Base-by-base conservation (phyloP, 192 early-diverging fungal genomes). In the Umbelopsis isabellina region DNA sequence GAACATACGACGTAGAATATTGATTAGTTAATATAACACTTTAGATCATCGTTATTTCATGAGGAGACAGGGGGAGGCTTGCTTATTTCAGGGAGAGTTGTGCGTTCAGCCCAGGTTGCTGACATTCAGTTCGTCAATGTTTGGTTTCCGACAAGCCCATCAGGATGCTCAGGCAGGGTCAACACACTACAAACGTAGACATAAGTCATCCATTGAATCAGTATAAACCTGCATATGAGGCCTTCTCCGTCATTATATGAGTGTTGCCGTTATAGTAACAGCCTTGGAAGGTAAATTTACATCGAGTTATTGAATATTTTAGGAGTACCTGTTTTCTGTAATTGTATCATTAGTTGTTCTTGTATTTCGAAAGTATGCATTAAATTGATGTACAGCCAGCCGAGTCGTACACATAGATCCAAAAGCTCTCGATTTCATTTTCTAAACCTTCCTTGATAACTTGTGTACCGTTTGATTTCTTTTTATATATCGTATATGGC, bases 1-100 rank as follows among this genome's bases (percentile, higher is more conserved):
- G 13, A 8, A 11, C 12, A 3, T 35, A 16, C 15, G 2, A 35
- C 8, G 55, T 15, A 61, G 11, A 33, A 61, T 25, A 13, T 33
- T 61, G 16, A n/a, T 41, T 41, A 9, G 37, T 61, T 61, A 61
- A 61, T 61, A 35, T 21, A 49, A 49, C 48, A 49, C 6, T 49
- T 49, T 41, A 41, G 48, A 49, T 49, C 30, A n/a, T 35, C 30
- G 30, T 25, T 4, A 18, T 33, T 37, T n/a, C 27, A 30, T 35
- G 55, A 61, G 55, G 55, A 61, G 55, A 61, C 25, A 61, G 30
- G 55, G 55, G 55, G 55, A 8, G 16, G 27, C 10, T 33, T 30
- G 4, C 33, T 15, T 8, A 33, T 61, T 61, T 61, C 55, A 61
- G 33, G 55, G 55, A 61, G 55, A 61, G 2, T 15, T 18, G 12